A percentile compares a stretch with the other conserved stretches of the same genome.
Evolutionary conservation across 2,329 filamentous ascomycete species (phyloP).

Genomic region (Coleophoma crateriformis): DNA sequence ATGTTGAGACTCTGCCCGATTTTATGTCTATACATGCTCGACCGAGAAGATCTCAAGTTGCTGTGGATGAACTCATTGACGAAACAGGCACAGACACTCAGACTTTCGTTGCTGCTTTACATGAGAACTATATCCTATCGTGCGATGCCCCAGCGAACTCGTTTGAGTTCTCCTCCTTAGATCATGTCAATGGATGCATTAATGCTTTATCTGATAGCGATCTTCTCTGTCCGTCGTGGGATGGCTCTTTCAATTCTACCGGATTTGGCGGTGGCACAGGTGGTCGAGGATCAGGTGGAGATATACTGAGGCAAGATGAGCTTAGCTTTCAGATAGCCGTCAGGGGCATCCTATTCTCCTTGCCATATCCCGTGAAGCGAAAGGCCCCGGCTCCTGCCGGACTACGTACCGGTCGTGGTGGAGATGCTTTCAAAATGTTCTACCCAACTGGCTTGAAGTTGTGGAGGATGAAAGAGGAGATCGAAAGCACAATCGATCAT

Average conservation of each 20-base stretch:
- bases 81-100: constrained; percentile 89
- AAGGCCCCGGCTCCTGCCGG: constrained; percentile 33
- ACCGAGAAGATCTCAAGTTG: constrained; percentile 58
- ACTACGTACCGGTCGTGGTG: constrained; percentile 29
- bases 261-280: constrained; percentile 42
- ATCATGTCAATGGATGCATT: constrained; percentile 79
- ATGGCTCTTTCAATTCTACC: constrained; percentile 59
- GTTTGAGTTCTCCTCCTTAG: constrained; percentile 57
- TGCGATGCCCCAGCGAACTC: constrained; percentile 55
- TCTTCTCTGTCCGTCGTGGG: constrained; percentile 69
- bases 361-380: constrained; percentile 83
- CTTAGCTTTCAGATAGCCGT: constrained; percentile 90
- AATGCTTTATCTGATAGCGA: constrained; percentile 85
- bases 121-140: constrained; percentile 89
- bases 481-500: constrained; percentile 66
- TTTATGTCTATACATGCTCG: constrained; percentile 52
- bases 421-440: constrained; percentile 81
- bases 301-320: constrained; percentile 84
- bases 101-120: constrained; percentile 83
- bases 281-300: constrained; percentile 54
- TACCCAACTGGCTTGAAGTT: constrained; percentile 81
- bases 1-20: constrained; percentile 51
- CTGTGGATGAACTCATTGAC: constrained; percentile 74
- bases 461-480: constrained; percentile 79
- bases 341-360: constrained; percentile 75